Base-by-base conservation (phyloP, 148 eudicot genomes). In the Limonium bicolor region DNA sequence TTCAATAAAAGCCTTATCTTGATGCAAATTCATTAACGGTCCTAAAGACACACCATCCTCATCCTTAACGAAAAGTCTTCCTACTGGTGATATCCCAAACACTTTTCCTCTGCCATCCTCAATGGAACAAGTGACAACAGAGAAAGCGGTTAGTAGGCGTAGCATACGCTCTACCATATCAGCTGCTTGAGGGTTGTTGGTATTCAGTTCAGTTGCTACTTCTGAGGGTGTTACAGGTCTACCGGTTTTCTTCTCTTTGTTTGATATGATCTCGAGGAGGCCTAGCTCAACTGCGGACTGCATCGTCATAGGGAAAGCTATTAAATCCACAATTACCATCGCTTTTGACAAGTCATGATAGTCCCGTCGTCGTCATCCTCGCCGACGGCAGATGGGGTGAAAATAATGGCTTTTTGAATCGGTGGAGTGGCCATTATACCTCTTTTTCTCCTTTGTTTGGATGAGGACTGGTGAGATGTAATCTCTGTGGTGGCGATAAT, bases 81-180 rank as follows among this genome's bases (percentile, higher is more conserved):
- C 20, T 5, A 45, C 62, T 0, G 61, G 61, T 15, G 59, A 58
- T 40, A 61, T 41, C 2, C 63, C 67, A 47, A 61, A 67, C 3
- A 36, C 35, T 36, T 50, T 37, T 45, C 37, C 51, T 10, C 29
- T 5, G 3, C 31, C 51, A 14, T 41, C 34, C 2, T 54, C 39
- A 14, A 25, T 15, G 3, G 42, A 27, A 8, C 20, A 6, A 20
- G 62, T 50, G 41, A 67, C 36, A 17, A 67, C 30, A 23, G 50
- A 52, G 61, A 77, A 77, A 67, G 74, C 77, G 1, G 95, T 70
- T 0, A 90, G 61, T 0, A 90, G 65, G n/a, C 97, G 64, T 34
- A 84, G 67, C 56, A 90, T 90, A 23, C 95, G 51, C 51, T 84
- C 97, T 15, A 90, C 72, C 97, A 84, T 80, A 36, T 67, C 73